A percentile compares a stretch with the other conserved stretches of the same genome.
phyloP scores from a whole-genome alignment of 2,329 filamentous ascomycete genomes.

The Atkinsonella hypoxylon region DNA sequence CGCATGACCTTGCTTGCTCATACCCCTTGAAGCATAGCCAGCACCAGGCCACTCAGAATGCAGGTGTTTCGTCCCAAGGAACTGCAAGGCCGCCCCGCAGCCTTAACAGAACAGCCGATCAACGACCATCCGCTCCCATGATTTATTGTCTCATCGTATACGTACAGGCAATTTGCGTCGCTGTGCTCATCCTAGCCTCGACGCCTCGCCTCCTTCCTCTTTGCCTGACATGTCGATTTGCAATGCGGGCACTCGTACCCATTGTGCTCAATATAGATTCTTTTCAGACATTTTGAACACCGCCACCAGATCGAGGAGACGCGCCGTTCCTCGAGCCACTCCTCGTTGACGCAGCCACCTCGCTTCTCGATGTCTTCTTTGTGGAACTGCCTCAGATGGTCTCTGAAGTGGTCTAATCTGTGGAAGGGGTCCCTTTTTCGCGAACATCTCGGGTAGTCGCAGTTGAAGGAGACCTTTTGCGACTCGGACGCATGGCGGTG shows the following conservation, averaged over 20 bases:
- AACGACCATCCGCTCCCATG: too few species aligned
- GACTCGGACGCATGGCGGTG: slow-evolving; percentile 33
- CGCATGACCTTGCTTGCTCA: not conserved
- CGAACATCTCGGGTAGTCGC: slow-evolving; percentile 39
- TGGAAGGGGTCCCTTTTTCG: slow-evolving; percentile 35
- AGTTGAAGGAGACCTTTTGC: slow-evolving; percentile 31
- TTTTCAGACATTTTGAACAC: slow-evolving; percentile 38
- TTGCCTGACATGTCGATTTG: slow-evolving; percentile 32
- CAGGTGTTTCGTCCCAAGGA: not conserved
- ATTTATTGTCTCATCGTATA: not conserved
- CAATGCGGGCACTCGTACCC: slow-evolving; percentile 36
- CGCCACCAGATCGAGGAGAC: slow-evolving; percentile 37
- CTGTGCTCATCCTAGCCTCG: slow-evolving; percentile 8
- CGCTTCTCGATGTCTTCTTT: slow-evolving; percentile 41
- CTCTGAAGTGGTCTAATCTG: slow-evolving; percentile 44
- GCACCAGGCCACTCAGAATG: not conserved
- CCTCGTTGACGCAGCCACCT: slow-evolving; percentile 22
- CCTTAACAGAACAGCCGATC: too few species aligned
- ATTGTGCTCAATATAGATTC: slow-evolving; percentile 27
- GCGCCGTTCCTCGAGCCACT: slow-evolving; percentile 28
- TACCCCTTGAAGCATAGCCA: not conserved
- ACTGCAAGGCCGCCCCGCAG: not conserved
- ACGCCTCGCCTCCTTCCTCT: slow-evolving; percentile 25
- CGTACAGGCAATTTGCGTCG: too few species aligned
- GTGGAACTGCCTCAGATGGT: slow-evolving; percentile 44